Conservation (phyloP, 148 eudicot genomes). For the Cornus suecica region DNA sequence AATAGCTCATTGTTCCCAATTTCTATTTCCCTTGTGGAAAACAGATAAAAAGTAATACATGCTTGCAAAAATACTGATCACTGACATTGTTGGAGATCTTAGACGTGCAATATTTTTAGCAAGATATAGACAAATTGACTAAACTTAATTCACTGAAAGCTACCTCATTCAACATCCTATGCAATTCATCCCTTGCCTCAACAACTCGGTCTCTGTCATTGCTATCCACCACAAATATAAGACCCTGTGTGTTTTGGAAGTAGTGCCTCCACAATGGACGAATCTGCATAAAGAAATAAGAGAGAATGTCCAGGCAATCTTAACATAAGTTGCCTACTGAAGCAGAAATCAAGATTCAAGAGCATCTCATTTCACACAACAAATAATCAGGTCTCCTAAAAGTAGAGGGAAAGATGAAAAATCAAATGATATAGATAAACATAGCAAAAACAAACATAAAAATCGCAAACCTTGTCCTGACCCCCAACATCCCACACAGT, state of each 20-base stretch:
- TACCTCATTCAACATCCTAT: conserved; percentile 69
- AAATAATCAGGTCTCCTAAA: too few species aligned
- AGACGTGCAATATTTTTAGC: background rate
- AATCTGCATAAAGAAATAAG: too few species aligned
- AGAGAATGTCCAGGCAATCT: background rate
- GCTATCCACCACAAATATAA: conserved; percentile 56
- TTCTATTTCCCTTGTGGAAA: background rate
- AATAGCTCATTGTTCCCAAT: background rate
- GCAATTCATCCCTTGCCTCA: conserved; percentile 62
- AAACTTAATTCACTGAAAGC: background rate
- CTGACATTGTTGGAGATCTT: background rate
- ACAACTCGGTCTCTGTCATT: conserved; percentile 61
- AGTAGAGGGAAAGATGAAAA: background rate
- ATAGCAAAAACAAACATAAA: background rate
- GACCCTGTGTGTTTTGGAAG: conserved; percentile 60
- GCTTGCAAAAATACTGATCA: background rate
- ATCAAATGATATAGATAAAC: background rate
- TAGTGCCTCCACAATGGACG: too few species aligned
- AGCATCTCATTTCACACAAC: background rate
- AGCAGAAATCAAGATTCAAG: background rate
- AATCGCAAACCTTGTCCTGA: conserved; percentile 39
- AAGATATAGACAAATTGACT: too few species aligned
- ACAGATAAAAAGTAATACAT: background rate
- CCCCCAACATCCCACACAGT: conserved; percentile 60
- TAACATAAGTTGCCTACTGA: background rate